Percentiles rank a stretch among this genome's conserved stretches.
phyloP scores from a whole-genome alignment of 768 basidiomycete species.

The Kwoniella europaea region DNA sequence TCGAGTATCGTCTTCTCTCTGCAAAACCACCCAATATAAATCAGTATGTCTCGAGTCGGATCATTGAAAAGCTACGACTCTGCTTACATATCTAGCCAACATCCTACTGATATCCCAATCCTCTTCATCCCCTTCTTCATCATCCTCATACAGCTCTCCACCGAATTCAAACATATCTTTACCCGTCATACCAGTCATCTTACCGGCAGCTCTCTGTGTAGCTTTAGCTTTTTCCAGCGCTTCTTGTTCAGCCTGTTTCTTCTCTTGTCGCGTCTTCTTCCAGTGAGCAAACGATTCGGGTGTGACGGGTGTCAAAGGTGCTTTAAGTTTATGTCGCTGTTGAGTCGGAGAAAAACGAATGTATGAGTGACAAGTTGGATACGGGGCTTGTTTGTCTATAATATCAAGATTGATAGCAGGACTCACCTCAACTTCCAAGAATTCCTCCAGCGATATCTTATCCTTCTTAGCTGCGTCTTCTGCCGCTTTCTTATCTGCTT shows the following conservation, averaged over 20 bases:
- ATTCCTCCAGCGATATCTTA: slow-evolving; percentile 90
- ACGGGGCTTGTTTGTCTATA: background rate
- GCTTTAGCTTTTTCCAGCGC: slow-evolving; percentile 81
- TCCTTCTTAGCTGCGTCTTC: slow-evolving; percentile 87
- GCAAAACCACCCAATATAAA: no score
- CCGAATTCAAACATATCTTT: slow-evolving; percentile 77
- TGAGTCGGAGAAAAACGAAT: background rate
- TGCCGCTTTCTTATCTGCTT: slow-evolving; percentile 86
- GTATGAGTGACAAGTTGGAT: background rate
- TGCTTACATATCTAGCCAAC: slow-evolving; percentile 55
- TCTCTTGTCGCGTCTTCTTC: slow-evolving; percentile 94
- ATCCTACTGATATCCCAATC: slow-evolving; percentile 58
- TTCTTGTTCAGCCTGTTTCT: slow-evolving; percentile 89
- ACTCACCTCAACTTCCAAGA: slow-evolving; percentile 91
- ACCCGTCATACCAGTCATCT: slow-evolving; percentile 91
- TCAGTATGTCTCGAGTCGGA: no score
- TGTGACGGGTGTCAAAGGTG: slow-evolving; percentile 83
- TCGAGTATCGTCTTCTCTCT: slow-evolving; percentile 46
- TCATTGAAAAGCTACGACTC: no score
- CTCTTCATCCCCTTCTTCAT: slow-evolving; percentile 51
- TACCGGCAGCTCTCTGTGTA: slow-evolving; percentile 79
- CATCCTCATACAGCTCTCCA: slow-evolving; percentile 54
- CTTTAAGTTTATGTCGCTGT: slow-evolving; percentile 85
- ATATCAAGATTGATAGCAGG: background rate
- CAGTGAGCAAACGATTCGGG: slow-evolving; percentile 87